Percentiles rank a stretch among this genome's conserved stretches.
These are phyloP conservation scores for Agrostemma githago DNA, from an alignment of 148 eudicot genomes.

Conservation along the genomic window DNA sequence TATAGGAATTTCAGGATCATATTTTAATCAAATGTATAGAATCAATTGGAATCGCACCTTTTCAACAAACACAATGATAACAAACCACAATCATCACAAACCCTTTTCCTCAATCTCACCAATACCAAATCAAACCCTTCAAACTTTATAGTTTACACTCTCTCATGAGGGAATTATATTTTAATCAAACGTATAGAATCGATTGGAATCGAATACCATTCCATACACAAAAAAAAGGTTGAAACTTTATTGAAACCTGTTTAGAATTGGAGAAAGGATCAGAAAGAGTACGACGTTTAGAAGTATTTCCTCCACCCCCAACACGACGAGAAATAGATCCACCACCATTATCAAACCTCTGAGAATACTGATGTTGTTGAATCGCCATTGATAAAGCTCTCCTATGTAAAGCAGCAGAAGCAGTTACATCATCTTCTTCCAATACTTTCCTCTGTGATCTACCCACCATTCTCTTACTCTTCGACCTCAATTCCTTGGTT, in stretches of 20 bases:
- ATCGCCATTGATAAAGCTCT: conserved; percentile 88
- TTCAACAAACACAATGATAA: too few species aligned
- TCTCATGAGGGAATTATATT: too few species aligned
- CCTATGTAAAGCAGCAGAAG: conserved; percentile 61
- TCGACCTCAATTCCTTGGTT: conserved; percentile 39
- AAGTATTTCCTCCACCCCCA: conserved; percentile 31
- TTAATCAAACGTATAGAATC: too few species aligned
- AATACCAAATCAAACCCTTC: background rate
- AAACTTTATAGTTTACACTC: background rate
- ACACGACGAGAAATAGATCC: conserved; percentile 83
- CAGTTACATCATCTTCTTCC: conserved; percentile 64
- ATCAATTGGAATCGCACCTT: too few species aligned
- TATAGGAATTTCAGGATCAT: too few species aligned
- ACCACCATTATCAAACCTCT: conserved; percentile 50
- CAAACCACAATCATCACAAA: too few species aligned
- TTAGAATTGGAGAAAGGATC: conserved; percentile 49
- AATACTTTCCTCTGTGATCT: conserved; percentile 52
- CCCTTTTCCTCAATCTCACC: too few species aligned
- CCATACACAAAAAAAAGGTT: too few species aligned
- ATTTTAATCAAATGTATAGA: too few species aligned
- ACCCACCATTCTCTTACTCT: conserved; percentile 45
- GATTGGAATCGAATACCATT: too few species aligned
- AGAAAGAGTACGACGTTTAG: conserved; percentile 62
- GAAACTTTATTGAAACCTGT: too few species aligned
- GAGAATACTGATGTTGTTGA: conserved; percentile 85